Evolutionary conservation across 768 basidiomycete genomes (phyloP).

Genomic region (Pulveroboletus sp.): DNA sequence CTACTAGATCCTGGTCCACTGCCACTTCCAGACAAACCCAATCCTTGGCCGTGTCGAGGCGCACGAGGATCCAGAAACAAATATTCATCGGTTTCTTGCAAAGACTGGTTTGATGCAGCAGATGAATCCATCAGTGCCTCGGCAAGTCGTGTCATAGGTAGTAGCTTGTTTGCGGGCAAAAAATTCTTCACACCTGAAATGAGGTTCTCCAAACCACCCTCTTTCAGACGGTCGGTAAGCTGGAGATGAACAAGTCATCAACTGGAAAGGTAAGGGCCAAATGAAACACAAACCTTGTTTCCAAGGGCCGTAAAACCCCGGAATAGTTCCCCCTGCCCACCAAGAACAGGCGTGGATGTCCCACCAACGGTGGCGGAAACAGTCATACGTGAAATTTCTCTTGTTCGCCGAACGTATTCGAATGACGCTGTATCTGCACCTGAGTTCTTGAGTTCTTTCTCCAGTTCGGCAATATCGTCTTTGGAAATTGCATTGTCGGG

Average conservation of each 20-base stretch:
- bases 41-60: conserved; percentile 52
- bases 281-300: conserved; percentile 60
- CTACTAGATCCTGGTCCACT: conserved; percentile 42
- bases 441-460: conserved; percentile 78
- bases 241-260: conserved; percentile 29
- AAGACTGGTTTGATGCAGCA: conserved; percentile 87
- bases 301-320: conserved; percentile 92
- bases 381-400: conserved; percentile 93
- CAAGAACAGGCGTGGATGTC: conserved; percentile 63
- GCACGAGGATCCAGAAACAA: conserved; percentile 91
- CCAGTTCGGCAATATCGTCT: conserved; percentile 86
- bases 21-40: conserved; percentile 45
- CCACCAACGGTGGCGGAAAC: conserved; percentile 61
- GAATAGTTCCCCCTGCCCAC: conserved; percentile 82
- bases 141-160: conserved; percentile 87
- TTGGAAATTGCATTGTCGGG: conserved; percentile 78
- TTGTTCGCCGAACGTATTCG: conserved; percentile 87
- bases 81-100: conserved; percentile 96
- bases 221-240: conserved; percentile 92
- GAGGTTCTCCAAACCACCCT: conserved; percentile 94
- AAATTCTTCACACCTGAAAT: conserved; percentile 99
- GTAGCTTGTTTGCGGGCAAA: conserved; percentile 89
- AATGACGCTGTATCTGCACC: conserved; percentile 83
- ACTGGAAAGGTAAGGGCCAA: background rate
- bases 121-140: conserved; percentile 99